These are phyloP conservation scores for Mercurialis annua DNA, from an alignment of 345 rosid species.

Conservation along the genomic window DNA sequence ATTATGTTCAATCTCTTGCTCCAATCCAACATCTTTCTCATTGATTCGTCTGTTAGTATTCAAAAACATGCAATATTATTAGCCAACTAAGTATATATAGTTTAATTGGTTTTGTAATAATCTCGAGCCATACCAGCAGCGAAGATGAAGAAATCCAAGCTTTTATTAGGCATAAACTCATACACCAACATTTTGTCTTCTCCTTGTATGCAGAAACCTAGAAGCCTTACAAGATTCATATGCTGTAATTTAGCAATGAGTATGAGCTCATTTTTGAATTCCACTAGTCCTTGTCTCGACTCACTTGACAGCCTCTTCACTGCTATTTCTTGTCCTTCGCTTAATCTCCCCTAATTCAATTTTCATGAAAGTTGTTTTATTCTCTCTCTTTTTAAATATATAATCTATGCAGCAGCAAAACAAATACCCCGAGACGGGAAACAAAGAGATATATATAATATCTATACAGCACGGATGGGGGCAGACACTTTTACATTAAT, in stretches of 20 bases:
- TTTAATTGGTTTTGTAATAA: no score
- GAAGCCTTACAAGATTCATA: conserved; percentile 21
- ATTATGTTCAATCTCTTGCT: conserved; percentile 8
- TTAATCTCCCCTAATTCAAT: conserved; percentile 15
- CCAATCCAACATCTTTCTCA: conserved; percentile 13
- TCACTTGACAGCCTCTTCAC: conserved; percentile 21
- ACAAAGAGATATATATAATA: no score
- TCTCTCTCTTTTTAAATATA: not conserved
- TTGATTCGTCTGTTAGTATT: not conserved
- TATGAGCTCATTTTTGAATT: conserved; percentile 29
- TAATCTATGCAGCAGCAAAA: not conserved
- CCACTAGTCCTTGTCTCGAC: conserved; percentile 26
- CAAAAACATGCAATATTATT: not conserved
- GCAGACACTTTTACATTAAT: no score
- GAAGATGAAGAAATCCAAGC: conserved; percentile 24
- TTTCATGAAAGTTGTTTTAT: not conserved
- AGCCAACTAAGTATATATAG: not conserved
- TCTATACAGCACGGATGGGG: no score
- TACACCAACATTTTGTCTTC: conserved; percentile 28
- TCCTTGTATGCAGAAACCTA: conserved; percentile 18
- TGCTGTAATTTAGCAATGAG: conserved; percentile 24
- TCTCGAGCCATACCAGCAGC: not conserved
- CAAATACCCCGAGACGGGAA: no score
- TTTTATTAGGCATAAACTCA: conserved; percentile 23
- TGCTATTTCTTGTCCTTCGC: conserved; percentile 20